Percentiles rank a stretch among this genome's conserved stretches.
Conservation (phyloP, 345 rosid genomes). For the Kandelia obovata region DNA sequence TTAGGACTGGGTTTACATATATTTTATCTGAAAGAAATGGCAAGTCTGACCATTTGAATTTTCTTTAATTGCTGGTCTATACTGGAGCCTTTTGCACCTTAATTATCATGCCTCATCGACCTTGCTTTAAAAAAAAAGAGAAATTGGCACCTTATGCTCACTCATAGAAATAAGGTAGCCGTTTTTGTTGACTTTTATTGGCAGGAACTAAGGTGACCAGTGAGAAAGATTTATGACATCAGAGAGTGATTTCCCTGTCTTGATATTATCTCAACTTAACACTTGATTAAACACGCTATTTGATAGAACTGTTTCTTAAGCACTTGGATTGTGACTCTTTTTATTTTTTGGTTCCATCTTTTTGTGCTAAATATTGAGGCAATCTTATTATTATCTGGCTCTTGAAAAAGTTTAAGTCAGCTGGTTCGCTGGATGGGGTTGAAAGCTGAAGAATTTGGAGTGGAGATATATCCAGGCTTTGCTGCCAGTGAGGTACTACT, state of each 20-base stretch:
- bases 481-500: conserved; percentile 80
- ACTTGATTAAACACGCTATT: background rate
- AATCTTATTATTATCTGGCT: conserved; percentile 12
- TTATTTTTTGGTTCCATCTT: background rate
- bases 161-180: background rate
- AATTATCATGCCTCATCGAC: no score
- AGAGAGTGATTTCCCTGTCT: background rate
- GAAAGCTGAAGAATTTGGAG: conserved; percentile 95
- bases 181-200: background rate
- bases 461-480: conserved; percentile 94
- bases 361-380: background rate
- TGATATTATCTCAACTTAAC: background rate
- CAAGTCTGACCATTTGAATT: background rate
- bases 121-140: no score
- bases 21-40: no score
- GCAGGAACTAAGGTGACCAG: no score
- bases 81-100: background rate
- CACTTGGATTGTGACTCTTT: conserved; percentile 7
- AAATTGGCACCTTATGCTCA: background rate
- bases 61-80: background rate
- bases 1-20: no score
- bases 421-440: conserved; percentile 80
- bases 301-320: background rate
- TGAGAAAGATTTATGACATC: background rate
- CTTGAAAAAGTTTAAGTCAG: conserved; percentile 70